phyloP scores from a whole-genome alignment of 495 filamentous ascomycete genomes.

The Hypoxylon subgilvum region DNA sequence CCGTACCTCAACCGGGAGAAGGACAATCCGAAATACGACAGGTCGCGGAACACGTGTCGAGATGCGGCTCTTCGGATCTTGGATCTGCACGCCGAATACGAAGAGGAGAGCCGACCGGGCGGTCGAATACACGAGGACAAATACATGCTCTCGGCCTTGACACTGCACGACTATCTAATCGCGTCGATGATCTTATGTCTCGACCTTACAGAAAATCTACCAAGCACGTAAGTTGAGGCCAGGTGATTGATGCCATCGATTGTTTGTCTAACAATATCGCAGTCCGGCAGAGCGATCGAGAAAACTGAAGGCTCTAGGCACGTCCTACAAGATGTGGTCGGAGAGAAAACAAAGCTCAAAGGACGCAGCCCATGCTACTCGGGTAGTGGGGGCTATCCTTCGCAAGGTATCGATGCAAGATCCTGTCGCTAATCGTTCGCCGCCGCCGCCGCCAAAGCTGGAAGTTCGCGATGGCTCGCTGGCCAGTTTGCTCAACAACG shows the following conservation, averaged over 20 bases:
- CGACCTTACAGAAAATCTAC: constrained; percentile 45
- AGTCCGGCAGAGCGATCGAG: constrained; percentile 39
- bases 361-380: constrained; percentile 48
- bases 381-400: constrained; percentile 47
- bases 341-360: constrained; percentile 37
- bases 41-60: constrained; percentile 47
- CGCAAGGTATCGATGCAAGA: constrained; percentile 43
- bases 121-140: constrained; percentile 47
- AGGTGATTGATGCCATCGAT: neutral
- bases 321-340: constrained; percentile 49
- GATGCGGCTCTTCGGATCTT: constrained; percentile 50
- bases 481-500: constrained; percentile 38
- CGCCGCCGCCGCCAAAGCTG: constrained; percentile 31
- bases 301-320: constrained; percentile 46
- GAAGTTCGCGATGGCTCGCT: constrained; percentile 36
- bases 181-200: constrained; percentile 53
- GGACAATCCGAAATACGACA: constrained; percentile 38
- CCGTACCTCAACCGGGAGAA: constrained; percentile 45
- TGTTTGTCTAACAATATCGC: constrained; percentile 3
- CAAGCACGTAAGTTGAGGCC: constrained; percentile 29
- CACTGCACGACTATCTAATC: constrained; percentile 52
- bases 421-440: constrained; percentile 18
- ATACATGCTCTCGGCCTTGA: constrained; percentile 47
- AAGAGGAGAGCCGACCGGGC: constrained; percentile 45
- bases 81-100: constrained; percentile 45